Evolutionary conservation across 441 rosid genomes (phyloP).

Genomic region (Erodium moschatum): DNA sequence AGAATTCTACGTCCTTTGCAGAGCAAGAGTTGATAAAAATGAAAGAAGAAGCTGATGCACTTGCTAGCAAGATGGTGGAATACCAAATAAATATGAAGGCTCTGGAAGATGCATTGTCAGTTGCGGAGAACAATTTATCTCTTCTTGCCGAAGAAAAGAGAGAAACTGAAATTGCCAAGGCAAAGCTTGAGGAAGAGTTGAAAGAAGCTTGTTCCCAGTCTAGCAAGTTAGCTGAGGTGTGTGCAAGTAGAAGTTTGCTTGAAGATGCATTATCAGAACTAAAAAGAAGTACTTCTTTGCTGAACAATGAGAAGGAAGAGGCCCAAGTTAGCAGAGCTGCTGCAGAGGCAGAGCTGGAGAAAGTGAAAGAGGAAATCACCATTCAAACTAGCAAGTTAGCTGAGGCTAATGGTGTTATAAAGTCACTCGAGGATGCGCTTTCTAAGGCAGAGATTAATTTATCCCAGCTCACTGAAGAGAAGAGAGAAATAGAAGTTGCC

Average conservation of each 20-base stretch:
- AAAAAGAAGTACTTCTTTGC: conserved; percentile 41
- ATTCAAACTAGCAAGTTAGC: conserved; percentile 40
- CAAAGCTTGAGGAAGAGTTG: conserved; percentile 46
- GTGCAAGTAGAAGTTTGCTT: conserved; percentile 41
- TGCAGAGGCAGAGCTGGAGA: conserved; percentile 47
- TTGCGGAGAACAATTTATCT: conserved; percentile 14
- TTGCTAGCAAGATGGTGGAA: conserved; percentile 48
- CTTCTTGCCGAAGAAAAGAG: conserved; percentile 19
- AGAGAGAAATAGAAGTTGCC: conserved; percentile 19
- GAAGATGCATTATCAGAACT: conserved; percentile 59
- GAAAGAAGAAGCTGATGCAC: conserved; percentile 38
- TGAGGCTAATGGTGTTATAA: conserved; percentile 49
- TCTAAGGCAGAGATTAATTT: conserved; percentile 42
- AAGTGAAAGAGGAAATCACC: conserved; percentile 40
- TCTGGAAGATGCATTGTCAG: conserved; percentile 51
- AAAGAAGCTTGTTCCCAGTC: conserved; percentile 45
- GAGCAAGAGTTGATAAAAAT: conserved; percentile 48
- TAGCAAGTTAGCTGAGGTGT: conserved; percentile 45
- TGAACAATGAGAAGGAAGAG: conserved; percentile 61
- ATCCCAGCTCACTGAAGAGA: conserved; percentile 17
- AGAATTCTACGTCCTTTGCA: conserved; percentile 38
- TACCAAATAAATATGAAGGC: conserved; percentile 38
- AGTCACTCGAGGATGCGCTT: conserved; percentile 56
- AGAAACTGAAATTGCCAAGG: conserved; percentile 18
- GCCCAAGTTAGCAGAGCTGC: conserved; percentile 42